Conservation (phyloP, 2,329 filamentous ascomycete species). For the Coleophoma crateriformis region DNA sequence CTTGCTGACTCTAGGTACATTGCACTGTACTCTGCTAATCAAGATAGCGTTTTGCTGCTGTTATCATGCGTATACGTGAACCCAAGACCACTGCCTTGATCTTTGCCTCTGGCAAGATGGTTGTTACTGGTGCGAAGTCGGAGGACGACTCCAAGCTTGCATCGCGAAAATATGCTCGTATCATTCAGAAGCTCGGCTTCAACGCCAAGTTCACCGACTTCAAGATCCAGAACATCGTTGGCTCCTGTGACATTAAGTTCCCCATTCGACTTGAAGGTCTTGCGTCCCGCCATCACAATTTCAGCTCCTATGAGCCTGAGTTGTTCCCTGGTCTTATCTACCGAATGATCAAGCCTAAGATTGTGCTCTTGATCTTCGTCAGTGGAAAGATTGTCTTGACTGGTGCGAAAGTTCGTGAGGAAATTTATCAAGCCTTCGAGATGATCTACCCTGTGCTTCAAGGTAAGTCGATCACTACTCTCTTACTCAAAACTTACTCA, state of each 20-base stretch:
- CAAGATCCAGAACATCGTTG: slow-evolving; percentile 99
- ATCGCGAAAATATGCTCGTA: slow-evolving; percentile 94
- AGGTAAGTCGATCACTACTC: slow-evolving; percentile 45
- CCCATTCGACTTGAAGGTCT: slow-evolving; percentile 94
- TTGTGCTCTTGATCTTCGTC: slow-evolving; percentile 95
- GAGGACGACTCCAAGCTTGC: slow-evolving; percentile 98
- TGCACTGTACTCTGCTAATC: slow-evolving; percentile 33
- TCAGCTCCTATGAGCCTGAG: slow-evolving; percentile 98
- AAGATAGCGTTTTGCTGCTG: slow-evolving; percentile 87
- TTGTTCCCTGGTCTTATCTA: slow-evolving; percentile 99
- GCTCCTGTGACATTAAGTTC: slow-evolving; percentile 99
- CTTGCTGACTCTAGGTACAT: slow-evolving; percentile 36
- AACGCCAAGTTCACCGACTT: slow-evolving; percentile 99
- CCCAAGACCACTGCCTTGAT: slow-evolving; percentile 98
- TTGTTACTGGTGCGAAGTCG: slow-evolving; percentile 95
- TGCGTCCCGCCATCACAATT: slow-evolving; percentile 96
- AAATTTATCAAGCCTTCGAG: slow-evolving; percentile 95
- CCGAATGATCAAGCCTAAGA: slow-evolving; percentile 99
- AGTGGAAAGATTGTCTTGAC: slow-evolving; percentile 97
- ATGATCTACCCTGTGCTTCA: slow-evolving; percentile 95
- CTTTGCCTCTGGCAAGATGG: slow-evolving; percentile 99
- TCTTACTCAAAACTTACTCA: not conserved
- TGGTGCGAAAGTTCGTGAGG: slow-evolving; percentile 94
- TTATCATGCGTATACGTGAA: slow-evolving; percentile 99
- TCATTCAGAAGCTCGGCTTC: slow-evolving; percentile 99